Evolutionary conservation across 2,329 filamentous ascomycete species (phyloP), one percentile per base, ranked within the genome.

Genomic region (Colletotrichum noveboracense): DNA sequence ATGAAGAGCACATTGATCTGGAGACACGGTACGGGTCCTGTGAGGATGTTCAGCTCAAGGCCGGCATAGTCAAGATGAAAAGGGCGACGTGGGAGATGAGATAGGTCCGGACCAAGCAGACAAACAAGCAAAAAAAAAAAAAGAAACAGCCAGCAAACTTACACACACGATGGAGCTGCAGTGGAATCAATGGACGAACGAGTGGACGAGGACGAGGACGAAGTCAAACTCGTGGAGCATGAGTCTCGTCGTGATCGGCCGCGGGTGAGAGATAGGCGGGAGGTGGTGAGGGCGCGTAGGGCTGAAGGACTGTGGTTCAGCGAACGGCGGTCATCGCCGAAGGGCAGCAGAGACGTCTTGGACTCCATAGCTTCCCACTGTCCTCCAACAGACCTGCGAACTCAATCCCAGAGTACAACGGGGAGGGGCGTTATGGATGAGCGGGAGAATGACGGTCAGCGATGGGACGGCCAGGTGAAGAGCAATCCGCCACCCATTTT

Each of bases 1-100:
- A 78, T 91, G 86, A 60, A 88, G 84, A 24, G 87, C 87, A 79
- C 89, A 91, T 78, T 90, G 88, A 75, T 89, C 86, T 34, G 83
- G 84, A 13, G 85, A 82, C 26, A 85, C 86, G 62, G 87, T 85
- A 76, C 86, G 86, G 77, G 85, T 85, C 60, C 89, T 90, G 78
- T 34, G 48, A 61, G 32, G 66, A n/a, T 48, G n/a, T 8, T 71
- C 66, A 48, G 56, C 60, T 77, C 75, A 78, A 75, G 43, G 43
- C n/a, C 43, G n/a, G n/a, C 43, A 52, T 21, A 10, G 79, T 78
- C 70, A 74, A 62, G n/a, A 32, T 34, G 32, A 21, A 30, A 32
- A 8, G 28, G 18, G 10, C 18, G 66, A 52, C 28, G 55, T 60
- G n/a, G 66, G 55, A 70, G 26, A 48, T 21, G 21, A 21, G 30